Base-by-base conservation (phyloP, 179 eudicot genomes). In the Drosera spatulata region DNA sequence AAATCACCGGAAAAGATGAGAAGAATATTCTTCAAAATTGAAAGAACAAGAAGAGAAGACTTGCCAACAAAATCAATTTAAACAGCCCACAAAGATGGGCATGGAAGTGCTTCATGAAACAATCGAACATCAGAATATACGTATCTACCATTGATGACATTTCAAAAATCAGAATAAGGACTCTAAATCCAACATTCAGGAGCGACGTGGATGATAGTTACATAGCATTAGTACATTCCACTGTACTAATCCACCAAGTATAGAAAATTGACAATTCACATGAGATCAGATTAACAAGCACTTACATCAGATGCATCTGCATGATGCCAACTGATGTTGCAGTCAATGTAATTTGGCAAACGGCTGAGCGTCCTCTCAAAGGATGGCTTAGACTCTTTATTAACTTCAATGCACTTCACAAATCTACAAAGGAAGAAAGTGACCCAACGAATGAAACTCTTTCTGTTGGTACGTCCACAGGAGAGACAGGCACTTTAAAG, bases 281-380 rank as follows among this genome's bases (percentile, higher is more conserved):
- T 22, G 56, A 55, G 48, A 41, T 44, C n/a, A 43, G 44, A 61
- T 47, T 53, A 47, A 55, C n/a, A 55, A 62, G 64, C 47, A 66
- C 84, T 64, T 63, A 93, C 99, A 65, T 65, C 67, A 61, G 99
- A 74, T 69, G 94, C 76, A 72, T 93, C 99, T 10, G 86, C 94
- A 48, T 81, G 84, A 77, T 89, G 97, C 99, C 99, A 93, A 73
- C 95, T 85, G 74, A 93, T 82, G 72, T 71, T 85, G 80, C 94
- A 68, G 67, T 80, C 88, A 50, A 81, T 58, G 54, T 64, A 56
- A 38, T 54, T 52, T 56, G 97, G 91, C 67, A 93, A 73, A 54
- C 97, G 97, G 66, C 81, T 71, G 39, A 68, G 77, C 39, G 99
- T 86, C 79, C 83, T 93, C 79, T 93, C 94, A 69, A 93, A 93